phyloP scores from a whole-genome alignment of 2,329 filamentous ascomycete species.

The Fusarium scirpi region DNA sequence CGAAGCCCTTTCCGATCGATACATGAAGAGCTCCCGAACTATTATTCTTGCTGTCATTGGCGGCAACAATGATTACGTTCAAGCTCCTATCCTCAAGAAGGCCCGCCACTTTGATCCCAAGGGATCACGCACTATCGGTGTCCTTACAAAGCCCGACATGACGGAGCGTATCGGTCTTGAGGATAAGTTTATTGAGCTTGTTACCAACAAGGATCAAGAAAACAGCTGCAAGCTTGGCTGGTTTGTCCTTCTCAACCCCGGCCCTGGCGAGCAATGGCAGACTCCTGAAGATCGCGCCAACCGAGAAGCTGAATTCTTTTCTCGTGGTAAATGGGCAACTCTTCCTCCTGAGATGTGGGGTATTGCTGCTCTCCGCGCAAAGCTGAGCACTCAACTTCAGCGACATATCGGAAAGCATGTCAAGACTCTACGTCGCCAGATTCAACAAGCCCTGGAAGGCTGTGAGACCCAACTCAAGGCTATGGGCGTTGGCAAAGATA shows the following conservation, averaged over 20 bases:
- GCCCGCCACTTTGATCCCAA: slow-evolving; percentile 63
- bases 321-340: slow-evolving; percentile 60
- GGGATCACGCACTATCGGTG: slow-evolving; percentile 63
- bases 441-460: slow-evolving; percentile 62
- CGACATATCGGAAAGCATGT: slow-evolving; percentile 65
- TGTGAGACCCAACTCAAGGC: slow-evolving; percentile 63
- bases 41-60: slow-evolving; percentile 68
- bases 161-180: slow-evolving; percentile 65
- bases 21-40: slow-evolving; percentile 67
- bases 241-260: slow-evolving; percentile 65
- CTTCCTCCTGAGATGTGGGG: slow-evolving; percentile 63
- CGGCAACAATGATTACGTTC: slow-evolving; percentile 67
- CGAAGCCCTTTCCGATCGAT: slow-evolving; percentile 62
- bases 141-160: slow-evolving; percentile 65
- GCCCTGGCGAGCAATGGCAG: slow-evolving; percentile 60
- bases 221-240: slow-evolving; percentile 65
- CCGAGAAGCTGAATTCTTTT: slow-evolving; percentile 63
- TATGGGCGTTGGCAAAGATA: slow-evolving; percentile 64
- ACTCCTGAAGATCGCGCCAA: slow-evolving; percentile 56
- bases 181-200: slow-evolving; percentile 66
- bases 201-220: slow-evolving; percentile 62
- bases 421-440: slow-evolving; percentile 62
- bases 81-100: slow-evolving; percentile 64
- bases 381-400: slow-evolving; percentile 63
- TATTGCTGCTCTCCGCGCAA: slow-evolving; percentile 59